Evolutionary conservation across 495 filamentous ascomycete genomes (phyloP).

Genomic region (Talaromyces borbonicus): DNA sequence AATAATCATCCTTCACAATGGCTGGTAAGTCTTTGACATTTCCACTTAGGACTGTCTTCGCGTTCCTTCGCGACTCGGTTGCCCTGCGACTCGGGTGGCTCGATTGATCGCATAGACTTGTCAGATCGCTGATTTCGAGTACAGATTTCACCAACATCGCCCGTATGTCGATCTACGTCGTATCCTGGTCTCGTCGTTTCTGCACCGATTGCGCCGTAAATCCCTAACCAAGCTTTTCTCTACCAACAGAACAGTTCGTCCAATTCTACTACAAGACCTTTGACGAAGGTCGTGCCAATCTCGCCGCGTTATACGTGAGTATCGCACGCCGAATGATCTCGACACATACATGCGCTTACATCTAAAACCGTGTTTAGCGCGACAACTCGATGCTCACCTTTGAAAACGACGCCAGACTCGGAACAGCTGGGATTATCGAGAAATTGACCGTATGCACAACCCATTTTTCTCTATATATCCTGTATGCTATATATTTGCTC

Average conservation of each 20-base stretch:
- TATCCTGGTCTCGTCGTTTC: background rate
- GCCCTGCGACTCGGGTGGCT: background rate
- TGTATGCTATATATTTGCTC: background rate
- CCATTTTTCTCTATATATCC: background rate
- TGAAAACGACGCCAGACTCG: conserved; percentile 52
- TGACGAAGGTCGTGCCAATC: conserved; percentile 50
- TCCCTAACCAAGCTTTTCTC: background rate
- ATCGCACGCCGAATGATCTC: background rate
- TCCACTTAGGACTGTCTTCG: too few species aligned
- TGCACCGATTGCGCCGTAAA: conserved; percentile 1
- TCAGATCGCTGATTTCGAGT: background rate
- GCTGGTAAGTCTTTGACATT: conserved; percentile 21
- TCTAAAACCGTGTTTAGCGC: conserved; percentile 41
- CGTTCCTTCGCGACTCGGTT: too few species aligned
- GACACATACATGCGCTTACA: background rate
- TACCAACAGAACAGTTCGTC: conserved; percentile 63
- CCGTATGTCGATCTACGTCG: conserved; percentile 33
- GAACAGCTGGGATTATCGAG: conserved; percentile 52
- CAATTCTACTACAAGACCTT: conserved; percentile 84
- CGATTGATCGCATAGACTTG: background rate
- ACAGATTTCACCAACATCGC: conserved; percentile 45
- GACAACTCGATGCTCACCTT: conserved; percentile 89
- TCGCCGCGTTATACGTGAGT: conserved; percentile 70
- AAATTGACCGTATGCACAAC: conserved; percentile 60
- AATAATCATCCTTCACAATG: conserved; percentile 25